Percentiles rank a stretch among this genome's conserved stretches.
Evolutionary conservation across 768 basidiomycete genomes (phyloP).

Genomic region (Hygrophoropsis aurantiaca): DNA sequence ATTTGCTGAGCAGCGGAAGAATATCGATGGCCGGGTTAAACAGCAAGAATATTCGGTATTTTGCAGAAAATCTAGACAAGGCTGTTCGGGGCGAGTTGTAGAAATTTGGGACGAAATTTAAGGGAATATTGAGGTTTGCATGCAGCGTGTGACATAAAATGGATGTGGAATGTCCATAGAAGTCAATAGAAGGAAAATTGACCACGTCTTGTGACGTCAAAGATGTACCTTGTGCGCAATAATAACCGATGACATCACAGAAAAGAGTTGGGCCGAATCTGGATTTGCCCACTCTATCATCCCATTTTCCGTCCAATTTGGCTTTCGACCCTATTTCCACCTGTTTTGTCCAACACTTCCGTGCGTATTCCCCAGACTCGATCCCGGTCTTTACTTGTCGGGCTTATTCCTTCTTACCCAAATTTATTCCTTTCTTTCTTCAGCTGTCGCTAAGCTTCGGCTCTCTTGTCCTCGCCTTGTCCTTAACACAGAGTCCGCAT

Average conservation of each 20-base stretch:
- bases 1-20: conserved; percentile 83
- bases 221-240: conserved; percentile 14
- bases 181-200: conserved; percentile 11
- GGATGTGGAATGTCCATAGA: conserved; percentile 10
- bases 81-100: conserved; percentile 54
- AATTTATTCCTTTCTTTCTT: neutral
- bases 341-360: neutral
- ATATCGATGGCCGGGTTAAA: conserved; percentile 97
- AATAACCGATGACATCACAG: conserved; percentile 27
- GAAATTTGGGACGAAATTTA: neutral
- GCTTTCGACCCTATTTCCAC: neutral
- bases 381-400: conserved; percentile 1
- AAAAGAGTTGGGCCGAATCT: conserved; percentile 12
- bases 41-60: conserved; percentile 70
- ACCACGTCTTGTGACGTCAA: conserved; percentile 22
- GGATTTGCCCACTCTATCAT: conserved; percentile 14
- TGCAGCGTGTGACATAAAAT: no score
- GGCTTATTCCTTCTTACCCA: conserved; percentile 2
- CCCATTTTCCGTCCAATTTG: conserved; percentile 5
- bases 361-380: neutral
- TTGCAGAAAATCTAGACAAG: conserved; percentile 69
- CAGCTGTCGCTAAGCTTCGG: no score
- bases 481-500: no score
- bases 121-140: no score
- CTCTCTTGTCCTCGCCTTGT: no score